Evolutionary conservation across 2,329 filamentous ascomycete species (phyloP).

Genomic region (Fusarium mundagurra): DNA sequence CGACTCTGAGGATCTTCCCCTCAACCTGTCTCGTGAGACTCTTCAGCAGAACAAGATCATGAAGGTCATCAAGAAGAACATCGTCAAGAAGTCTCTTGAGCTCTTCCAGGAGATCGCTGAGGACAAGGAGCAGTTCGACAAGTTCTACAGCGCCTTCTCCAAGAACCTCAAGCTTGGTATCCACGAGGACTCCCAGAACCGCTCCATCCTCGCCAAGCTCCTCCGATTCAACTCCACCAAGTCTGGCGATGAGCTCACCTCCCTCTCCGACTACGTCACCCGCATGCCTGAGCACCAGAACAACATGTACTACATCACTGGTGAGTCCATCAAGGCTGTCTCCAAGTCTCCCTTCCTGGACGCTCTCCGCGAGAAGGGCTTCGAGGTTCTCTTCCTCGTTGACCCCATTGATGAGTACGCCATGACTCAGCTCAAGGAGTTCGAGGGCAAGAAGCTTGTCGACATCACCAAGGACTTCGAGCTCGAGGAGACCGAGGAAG

Average conservation of each 20-base stretch:
- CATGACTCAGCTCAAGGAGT: constrained; percentile 99
- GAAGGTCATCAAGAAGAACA: constrained; percentile 99
- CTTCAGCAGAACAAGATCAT: constrained; percentile 99
- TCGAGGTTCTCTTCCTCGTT: constrained; percentile 98
- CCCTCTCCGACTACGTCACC: constrained; percentile 95
- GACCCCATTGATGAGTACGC: constrained; percentile 99
- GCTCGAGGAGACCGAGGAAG: constrained; percentile 99
- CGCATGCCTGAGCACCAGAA: constrained; percentile 99
- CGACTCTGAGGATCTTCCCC: constrained; percentile 98
- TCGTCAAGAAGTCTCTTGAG: constrained; percentile 99
- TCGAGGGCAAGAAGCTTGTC: constrained; percentile 99
- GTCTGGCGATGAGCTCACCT: constrained; percentile 95
- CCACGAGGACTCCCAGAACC: constrained; percentile 99
- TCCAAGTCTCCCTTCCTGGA: constrained; percentile 99
- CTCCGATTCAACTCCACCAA: constrained; percentile 99
- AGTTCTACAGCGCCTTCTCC: constrained; percentile 99
- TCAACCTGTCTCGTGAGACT: constrained; percentile 99
- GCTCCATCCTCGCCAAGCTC: constrained; percentile 90
- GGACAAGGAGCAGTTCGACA: constrained; percentile 99
- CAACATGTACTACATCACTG: constrained; percentile 99
- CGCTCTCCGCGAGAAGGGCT: constrained; percentile 97
- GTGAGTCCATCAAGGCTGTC: constrained; percentile 98
- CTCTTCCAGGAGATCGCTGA: constrained; percentile 99
- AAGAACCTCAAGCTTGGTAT: constrained; percentile 99
- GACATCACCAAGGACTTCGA: constrained; percentile 99